Evolutionary conservation across 306 rosid genomes (phyloP).

Genomic region (Cyclanthera cordifolia): DNA sequence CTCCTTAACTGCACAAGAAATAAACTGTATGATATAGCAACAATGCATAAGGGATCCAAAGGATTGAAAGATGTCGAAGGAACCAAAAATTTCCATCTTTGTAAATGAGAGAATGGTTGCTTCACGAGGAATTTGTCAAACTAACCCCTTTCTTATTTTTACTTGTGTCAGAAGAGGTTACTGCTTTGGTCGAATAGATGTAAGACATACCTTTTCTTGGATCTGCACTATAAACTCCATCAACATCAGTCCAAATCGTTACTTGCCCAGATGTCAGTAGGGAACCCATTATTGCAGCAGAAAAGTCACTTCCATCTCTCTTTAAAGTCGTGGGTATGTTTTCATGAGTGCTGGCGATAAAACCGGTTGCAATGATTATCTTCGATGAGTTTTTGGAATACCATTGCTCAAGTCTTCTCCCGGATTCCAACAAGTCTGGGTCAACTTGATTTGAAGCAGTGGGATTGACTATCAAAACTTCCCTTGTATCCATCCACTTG

Average conservation of each 20-base stretch:
- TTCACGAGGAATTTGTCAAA: no score
- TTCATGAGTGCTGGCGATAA: constrained; percentile 89
- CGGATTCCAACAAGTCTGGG: constrained; percentile 72
- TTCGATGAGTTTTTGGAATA: constrained; percentile 53
- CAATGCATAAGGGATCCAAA: no score
- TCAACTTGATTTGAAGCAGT: constrained; percentile 83
- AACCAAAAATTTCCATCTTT: no score
- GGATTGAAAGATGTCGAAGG: no score
- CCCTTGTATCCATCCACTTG: constrained; percentile 99
- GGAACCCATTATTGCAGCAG: constrained; percentile 96
- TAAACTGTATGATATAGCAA: constrained; percentile 15
- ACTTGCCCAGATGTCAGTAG: constrained; percentile 62
- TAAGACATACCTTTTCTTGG: constrained; percentile 75
- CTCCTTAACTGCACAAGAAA: constrained; percentile 70
- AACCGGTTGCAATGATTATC: constrained; percentile 83
- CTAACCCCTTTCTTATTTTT: no score
- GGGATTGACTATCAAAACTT: constrained; percentile 84
- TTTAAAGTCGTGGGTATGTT: constrained; percentile 87
- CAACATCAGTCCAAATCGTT: constrained; percentile 98
- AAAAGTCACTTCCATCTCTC: constrained; percentile 99
- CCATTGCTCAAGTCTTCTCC: constrained; percentile 62
- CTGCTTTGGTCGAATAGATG: no score
- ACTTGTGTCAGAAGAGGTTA: no score
- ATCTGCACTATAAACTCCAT: constrained; percentile 95
- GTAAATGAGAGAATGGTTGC: no score